Evolutionary conservation across 2,329 filamentous ascomycete genomes (phyloP).

Genomic region (Lachnellula hyalina): DNA sequence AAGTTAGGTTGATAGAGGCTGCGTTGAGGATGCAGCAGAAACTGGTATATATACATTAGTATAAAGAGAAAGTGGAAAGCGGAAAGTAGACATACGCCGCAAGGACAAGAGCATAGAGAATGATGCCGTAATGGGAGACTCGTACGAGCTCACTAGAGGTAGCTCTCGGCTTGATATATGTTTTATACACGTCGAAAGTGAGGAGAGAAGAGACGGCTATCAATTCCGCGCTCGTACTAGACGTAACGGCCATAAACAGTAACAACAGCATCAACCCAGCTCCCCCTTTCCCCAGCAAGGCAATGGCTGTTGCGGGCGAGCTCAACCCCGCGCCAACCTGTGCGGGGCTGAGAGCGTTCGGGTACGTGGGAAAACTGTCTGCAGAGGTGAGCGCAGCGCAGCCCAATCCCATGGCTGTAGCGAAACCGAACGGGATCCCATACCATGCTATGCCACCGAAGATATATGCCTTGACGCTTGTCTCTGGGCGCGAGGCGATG

Average conservation of each 20-base stretch:
- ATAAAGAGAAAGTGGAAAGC: not conserved
- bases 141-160: constrained; percentile 30
- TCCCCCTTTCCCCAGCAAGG: constrained; percentile 35
- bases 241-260: constrained; percentile 44
- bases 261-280: constrained; percentile 35
- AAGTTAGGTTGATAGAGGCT: constrained; percentile 34
- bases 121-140: constrained; percentile 32
- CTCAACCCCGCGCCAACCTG: constrained; percentile 32
- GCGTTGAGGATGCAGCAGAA: constrained; percentile 35
- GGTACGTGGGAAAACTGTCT: constrained; percentile 30
- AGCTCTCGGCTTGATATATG: constrained; percentile 33
- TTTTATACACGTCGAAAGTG: constrained; percentile 38
- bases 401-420: constrained; percentile 34
- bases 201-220: constrained; percentile 37
- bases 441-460: constrained; percentile 38
- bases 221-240: constrained; percentile 38
- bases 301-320: constrained; percentile 30
- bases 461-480: constrained; percentile 38
- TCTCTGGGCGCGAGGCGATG: constrained; percentile 38
- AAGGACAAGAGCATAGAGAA: constrained; percentile 31
- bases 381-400: constrained; percentile 30
- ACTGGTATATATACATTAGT: not conserved
- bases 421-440: constrained; percentile 35
- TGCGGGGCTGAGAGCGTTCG: constrained; percentile 27
- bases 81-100: constrained; percentile 21